phyloP scores from a whole-genome alignment of 139 green algal species.

The Picochlorum sp. region DNA sequence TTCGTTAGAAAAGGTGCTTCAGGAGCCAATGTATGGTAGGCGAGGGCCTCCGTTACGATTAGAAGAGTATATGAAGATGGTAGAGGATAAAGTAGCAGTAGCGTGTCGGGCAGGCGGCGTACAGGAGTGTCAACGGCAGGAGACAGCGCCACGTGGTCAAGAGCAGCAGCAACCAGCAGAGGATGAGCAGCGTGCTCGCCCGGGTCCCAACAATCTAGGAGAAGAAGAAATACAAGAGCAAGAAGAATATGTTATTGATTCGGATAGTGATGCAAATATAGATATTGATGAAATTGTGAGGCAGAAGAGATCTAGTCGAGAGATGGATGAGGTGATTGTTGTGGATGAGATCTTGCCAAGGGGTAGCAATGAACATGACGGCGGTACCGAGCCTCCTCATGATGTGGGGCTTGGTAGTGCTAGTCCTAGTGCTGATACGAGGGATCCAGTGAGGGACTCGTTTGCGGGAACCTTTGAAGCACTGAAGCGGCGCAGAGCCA shows the following conservation, averaged over 20 bases:
- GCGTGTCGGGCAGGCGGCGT: background rate
- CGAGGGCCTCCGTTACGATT: conserved; percentile 17
- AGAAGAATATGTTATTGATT: conserved; percentile 6
- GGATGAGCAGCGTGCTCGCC: too few relatives aligned
- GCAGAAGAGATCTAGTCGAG: conserved; percentile 1
- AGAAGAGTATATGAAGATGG: background rate
- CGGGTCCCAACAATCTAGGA: background rate
- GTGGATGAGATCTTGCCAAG: background rate
- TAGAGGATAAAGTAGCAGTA: background rate
- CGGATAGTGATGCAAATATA: conserved; percentile 5
- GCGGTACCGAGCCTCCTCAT: background rate
- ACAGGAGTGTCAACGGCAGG: background rate
- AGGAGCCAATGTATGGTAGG: conserved; percentile 15
- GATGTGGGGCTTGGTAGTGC: background rate
- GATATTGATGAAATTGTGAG: conserved; percentile 4
- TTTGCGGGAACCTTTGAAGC: background rate
- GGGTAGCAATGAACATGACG: background rate
- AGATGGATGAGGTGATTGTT: too few relatives aligned
- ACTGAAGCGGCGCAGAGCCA: background rate
- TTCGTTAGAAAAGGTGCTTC: conserved; percentile 24
- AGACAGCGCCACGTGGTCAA: background rate
- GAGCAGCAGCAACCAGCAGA: too few relatives aligned
- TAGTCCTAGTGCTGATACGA: background rate
- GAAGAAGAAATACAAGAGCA: background rate
- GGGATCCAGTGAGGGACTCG: background rate